These are phyloP conservation scores for Tolypocladium sp. DNA, from an alignment of 2,329 filamentous ascomycete species.

Conservation along the genomic window DNA sequence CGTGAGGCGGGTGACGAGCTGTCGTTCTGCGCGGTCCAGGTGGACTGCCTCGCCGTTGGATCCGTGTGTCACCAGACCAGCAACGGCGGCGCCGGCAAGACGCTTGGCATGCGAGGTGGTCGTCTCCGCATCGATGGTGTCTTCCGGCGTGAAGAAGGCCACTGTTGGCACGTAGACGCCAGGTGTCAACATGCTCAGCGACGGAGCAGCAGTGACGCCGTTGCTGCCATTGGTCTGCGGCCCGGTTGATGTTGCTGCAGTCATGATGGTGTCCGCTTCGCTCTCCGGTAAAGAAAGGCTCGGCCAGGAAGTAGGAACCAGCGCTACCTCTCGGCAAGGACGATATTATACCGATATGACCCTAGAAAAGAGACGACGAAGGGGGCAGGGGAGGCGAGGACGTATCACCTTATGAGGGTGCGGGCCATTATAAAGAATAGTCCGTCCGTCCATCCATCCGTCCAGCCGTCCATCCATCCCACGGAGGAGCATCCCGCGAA, in stretches of 20 bases:
- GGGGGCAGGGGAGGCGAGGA: neutral
- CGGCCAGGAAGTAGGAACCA: neutral
- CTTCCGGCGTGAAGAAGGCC: slow-evolving; percentile 49
- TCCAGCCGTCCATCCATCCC: slow-evolving; percentile 1
- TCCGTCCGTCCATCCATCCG: neutral
- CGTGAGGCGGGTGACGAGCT: slow-evolving; percentile 51
- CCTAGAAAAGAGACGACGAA: neutral
- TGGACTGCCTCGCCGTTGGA: slow-evolving; percentile 70
- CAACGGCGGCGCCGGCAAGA: slow-evolving; percentile 53
- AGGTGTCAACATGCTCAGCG: slow-evolving; percentile 1
- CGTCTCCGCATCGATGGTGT: slow-evolving; percentile 44
- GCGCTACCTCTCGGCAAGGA: neutral
- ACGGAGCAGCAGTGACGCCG: neutral
- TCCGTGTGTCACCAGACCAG: slow-evolving; percentile 60
- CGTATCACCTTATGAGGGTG: neutral
- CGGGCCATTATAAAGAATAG: neutral
- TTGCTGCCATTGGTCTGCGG: neutral
- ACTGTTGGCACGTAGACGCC: slow-evolving; percentile 56
- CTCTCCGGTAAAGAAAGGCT: neutral
- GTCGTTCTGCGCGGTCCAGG: slow-evolving; percentile 55
- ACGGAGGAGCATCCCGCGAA: neutral
- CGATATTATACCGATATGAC: neutral
- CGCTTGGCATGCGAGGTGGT: slow-evolving; percentile 44
- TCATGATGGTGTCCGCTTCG: slow-evolving; percentile 2
- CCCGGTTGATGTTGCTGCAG: slow-evolving; percentile 4